A percentile compares a stretch with the other conserved stretches of the same genome.
Conservation (phyloP, 164 flowering plant genomes). For the Saururus chinensis region DNA sequence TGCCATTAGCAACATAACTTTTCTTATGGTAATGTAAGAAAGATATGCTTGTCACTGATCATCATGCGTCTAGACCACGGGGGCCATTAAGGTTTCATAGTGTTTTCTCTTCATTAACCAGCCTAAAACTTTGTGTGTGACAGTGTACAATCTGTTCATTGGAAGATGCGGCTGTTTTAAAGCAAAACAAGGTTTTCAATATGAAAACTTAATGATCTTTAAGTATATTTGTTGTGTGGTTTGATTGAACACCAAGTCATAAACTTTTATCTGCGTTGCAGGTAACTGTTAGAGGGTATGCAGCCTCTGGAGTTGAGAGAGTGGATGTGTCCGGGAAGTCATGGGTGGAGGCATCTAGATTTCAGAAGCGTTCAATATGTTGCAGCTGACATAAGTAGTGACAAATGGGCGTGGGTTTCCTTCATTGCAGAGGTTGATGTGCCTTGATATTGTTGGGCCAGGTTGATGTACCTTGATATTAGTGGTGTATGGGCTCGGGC, state of each 20-base stretch:
- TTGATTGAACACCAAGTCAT: background rate
- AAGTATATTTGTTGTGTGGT: background rate
- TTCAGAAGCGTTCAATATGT: slow-evolving; percentile 52
- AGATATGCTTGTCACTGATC: background rate
- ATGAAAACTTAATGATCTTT: background rate
- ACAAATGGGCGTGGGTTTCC: slow-evolving; percentile 96
- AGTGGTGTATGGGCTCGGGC: no score
- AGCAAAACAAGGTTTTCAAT: slow-evolving; percentile 64
- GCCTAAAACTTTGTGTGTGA: slow-evolving; percentile 6
- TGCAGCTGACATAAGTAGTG: slow-evolving; percentile 52
- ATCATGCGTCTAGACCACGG: background rate
- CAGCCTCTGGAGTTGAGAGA: slow-evolving; percentile 90
- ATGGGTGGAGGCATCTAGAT: slow-evolving; percentile 80
- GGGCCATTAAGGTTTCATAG: background rate
- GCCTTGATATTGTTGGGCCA: no score
- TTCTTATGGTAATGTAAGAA: background rate
- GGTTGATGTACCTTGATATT: no score
- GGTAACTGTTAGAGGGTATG: slow-evolving; percentile 76
- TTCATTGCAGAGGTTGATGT: slow-evolving; percentile 52
- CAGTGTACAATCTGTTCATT: slow-evolving; percentile 90
- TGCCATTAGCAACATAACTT: no score
- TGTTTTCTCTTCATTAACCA: no score
- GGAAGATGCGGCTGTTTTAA: slow-evolving; percentile 51
- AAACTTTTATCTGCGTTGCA: slow-evolving; percentile 13
- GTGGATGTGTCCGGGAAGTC: slow-evolving; percentile 89